Base-by-base conservation (phyloP, 2,329 filamentous ascomycete species). In the Trichothecium sympodiale region DNA sequence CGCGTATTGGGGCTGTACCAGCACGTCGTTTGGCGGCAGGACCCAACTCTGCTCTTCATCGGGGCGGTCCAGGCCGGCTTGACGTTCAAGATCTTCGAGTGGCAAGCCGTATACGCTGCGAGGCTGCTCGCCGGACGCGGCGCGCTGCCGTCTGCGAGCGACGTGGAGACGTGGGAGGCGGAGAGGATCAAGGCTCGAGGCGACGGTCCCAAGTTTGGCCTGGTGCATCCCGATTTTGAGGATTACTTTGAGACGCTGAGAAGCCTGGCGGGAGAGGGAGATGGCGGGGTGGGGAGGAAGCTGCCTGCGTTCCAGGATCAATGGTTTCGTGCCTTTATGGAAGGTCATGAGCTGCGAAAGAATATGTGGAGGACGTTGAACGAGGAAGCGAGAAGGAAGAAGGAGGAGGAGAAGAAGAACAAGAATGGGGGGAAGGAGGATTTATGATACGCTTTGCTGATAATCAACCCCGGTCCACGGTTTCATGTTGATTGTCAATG, bases 41-140 rank as follows among this genome's bases (percentile, higher is more conserved):
- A 79, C 41, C 68, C 72, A 0, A 69, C 63, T 0, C 54, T 78
- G 8, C 53, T 69, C 3, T 79, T 78, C 45, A 59, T 78, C 3
- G 75, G 74, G 17, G 75, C 74, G 4, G 71, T 68, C 0, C 57
- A 59, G 2, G 68, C 69, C 0, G 71, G 71, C 0, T 53, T 83
- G 18, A 82, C 77, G 0, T 82, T 83, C 56, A 79, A 77, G 48
- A 66, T 80, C 20, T 80, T 79, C 37, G 77, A 81, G 54, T 80
- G 74, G 72, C 77, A 81, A 46, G 74, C 75, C 6, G 75, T 80
- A 0, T 62, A 73, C 2, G 72, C 69, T 0, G 76, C 77, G 2
- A 60, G 76, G 0, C 52, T 77, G 3, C 59, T 80, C 0, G 67
- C 76, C 1, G 72, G 72, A 0, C 60, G 71, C 2, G 65, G 64